A percentile compares a stretch with the other conserved stretches of the same genome.
Evolutionary conservation across 1,139 yeast genomes (phyloP).

Genomic region (Blastobotrys raffinosifermentans): DNA sequence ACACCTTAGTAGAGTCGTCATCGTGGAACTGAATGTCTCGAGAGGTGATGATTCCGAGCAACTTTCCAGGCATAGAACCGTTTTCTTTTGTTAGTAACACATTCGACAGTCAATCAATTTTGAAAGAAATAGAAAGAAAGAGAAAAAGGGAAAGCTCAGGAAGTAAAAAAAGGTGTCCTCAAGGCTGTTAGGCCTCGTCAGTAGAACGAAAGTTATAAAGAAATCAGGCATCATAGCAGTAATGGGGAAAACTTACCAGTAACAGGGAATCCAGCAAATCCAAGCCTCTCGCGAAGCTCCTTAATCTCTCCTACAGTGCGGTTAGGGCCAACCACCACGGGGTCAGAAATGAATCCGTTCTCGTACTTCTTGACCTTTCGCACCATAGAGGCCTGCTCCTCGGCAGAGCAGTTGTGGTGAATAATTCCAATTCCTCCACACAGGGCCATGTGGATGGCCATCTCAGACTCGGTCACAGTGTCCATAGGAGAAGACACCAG

Average conservation of each 20-base stretch:
- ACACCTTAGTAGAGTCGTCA: constrained; percentile 52
- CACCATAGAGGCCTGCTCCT: constrained; percentile 98
- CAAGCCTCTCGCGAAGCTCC: constrained; percentile 61
- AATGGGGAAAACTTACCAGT: constrained; percentile 75
- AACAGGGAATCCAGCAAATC: constrained; percentile 97
- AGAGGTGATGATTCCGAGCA: constrained; percentile 91
- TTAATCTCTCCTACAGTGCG: constrained; percentile 78
- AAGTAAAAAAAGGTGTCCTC: constrained; percentile 61
- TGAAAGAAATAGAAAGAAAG: too few species aligned
- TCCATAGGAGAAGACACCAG: constrained; percentile 99
- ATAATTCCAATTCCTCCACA: constrained; percentile 98
- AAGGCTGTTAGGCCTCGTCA: constrained; percentile 96
- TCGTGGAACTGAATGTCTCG: constrained; percentile 97
- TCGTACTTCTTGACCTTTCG: constrained; percentile 93
- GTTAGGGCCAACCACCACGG: constrained; percentile 74
- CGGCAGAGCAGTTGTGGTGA: constrained; percentile 94
- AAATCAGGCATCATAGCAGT: constrained; percentile 18
- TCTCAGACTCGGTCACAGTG: constrained; percentile 92
- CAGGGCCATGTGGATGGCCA: constrained; percentile 99
- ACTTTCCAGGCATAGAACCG: constrained; percentile 84
- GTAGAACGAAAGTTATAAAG: constrained; percentile 99
- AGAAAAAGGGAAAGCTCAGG: too few species aligned
- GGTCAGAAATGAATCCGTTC: constrained; percentile 95
- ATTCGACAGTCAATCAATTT: not conserved
- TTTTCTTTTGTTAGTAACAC: constrained; percentile 48